phyloP scores from a whole-genome alignment of 495 filamentous ascomycete species.

The Aspergillus coremiiformis region DNA sequence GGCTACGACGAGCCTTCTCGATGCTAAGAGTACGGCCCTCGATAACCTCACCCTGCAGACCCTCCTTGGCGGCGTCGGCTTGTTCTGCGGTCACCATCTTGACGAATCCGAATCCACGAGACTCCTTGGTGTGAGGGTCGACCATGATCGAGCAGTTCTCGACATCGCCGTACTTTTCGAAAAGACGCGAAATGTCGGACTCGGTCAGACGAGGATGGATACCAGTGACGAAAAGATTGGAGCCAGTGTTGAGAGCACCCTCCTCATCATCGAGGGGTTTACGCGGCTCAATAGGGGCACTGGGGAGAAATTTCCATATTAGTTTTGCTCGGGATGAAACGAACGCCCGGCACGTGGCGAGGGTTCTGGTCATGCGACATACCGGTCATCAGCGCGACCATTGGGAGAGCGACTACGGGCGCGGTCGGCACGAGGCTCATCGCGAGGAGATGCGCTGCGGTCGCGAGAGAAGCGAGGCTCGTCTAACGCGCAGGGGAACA shows the following conservation, averaged over 20 bases:
- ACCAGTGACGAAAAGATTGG: constrained; percentile 97
- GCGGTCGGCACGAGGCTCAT: constrained; percentile 61
- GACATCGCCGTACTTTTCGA: constrained; percentile 96
- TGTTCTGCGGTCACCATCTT: constrained; percentile 94
- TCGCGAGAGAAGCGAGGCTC: constrained; percentile 80
- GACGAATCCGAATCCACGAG: constrained; percentile 98
- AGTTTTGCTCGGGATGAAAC: background rate
- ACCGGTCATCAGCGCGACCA: constrained; percentile 65
- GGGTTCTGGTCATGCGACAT: constrained; percentile 27
- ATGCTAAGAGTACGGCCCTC: constrained; percentile 96
- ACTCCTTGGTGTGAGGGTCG: constrained; percentile 95
- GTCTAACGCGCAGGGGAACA: constrained; percentile 40
- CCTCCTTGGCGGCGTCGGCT: constrained; percentile 94
- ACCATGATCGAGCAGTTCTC: constrained; percentile 99
- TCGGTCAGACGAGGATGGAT: constrained; percentile 93
- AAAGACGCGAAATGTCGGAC: constrained; percentile 84
- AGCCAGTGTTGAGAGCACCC: constrained; percentile 80
- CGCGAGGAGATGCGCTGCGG: constrained; percentile 89
- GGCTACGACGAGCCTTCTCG: constrained; percentile 93
- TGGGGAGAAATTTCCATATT: constrained; percentile 3
- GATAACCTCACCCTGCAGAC: constrained; percentile 87
- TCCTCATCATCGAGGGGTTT: constrained; percentile 62
- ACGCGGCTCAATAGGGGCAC: constrained; percentile 33
- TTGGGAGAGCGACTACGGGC: constrained; percentile 72
- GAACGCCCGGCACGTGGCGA: background rate